Conservation (phyloP, 2,329 filamentous ascomycete species). For the Paecilomyces sp. region DNA sequence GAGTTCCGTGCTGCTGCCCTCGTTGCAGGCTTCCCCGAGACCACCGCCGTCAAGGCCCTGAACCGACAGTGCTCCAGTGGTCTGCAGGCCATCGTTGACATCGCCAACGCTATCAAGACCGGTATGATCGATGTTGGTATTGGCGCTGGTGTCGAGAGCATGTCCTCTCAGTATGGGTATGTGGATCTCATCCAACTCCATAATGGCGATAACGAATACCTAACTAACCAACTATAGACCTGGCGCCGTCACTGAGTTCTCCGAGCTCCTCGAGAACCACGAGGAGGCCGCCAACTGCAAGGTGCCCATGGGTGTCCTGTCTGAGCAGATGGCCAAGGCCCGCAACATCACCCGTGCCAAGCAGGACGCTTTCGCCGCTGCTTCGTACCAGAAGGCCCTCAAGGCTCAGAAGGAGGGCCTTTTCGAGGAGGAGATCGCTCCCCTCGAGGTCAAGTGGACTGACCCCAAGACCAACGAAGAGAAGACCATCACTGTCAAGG, state of each 20-base stretch:
- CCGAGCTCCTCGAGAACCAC: conserved; percentile 74
- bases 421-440: conserved; percentile 85
- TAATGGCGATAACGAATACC: neutral
- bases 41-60: conserved; percentile 74
- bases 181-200: conserved; percentile 16
- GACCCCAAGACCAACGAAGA: conserved; percentile 86
- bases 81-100: conserved; percentile 84
- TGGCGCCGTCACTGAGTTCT: conserved; percentile 84
- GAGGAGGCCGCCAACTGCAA: conserved; percentile 89
- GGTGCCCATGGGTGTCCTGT: conserved; percentile 91
- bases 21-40: conserved; percentile 82
- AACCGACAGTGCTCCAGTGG: conserved; percentile 95
- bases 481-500: conserved; percentile 72
- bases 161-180: conserved; percentile 86
- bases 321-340: conserved; percentile 90
- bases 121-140: conserved; percentile 96
- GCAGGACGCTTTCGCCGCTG: conserved; percentile 92
- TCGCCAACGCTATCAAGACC: conserved; percentile 82
- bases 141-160: conserved; percentile 93
- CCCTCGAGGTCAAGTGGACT: conserved; percentile 77
- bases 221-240: conserved; percentile 45
- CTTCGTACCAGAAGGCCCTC: conserved; percentile 82
- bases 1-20: conserved; percentile 92
- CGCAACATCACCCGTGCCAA: conserved; percentile 61
- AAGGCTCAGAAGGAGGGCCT: conserved; percentile 82